Base-by-base conservation (phyloP, 345 rosid genomes). In the Turnera subulata region DNA sequence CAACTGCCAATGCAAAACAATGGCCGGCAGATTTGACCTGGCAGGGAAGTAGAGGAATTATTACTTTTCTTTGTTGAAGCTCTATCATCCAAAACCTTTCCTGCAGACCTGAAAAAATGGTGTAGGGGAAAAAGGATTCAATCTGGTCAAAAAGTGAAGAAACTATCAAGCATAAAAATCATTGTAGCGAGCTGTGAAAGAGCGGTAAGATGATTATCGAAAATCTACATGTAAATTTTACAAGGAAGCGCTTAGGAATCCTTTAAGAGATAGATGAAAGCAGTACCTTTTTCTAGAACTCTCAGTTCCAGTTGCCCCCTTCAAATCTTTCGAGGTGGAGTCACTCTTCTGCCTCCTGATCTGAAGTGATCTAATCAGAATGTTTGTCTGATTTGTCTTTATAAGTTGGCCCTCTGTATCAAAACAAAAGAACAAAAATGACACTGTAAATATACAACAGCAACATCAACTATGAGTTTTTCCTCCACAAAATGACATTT, bases 361-460 rank as follows among this genome's bases (percentile, higher is more conserved):
- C 64, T 76, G 72, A 52, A 92, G 98, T 0, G 98, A 83, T 76
- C 98, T 80, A 59, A 92, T 89, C 61, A 92, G 66, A 73, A 89
- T 92, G 70, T 92, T 92, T 59, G 84, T 83, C 80, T 82, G 96
- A 68, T 92, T 83, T 35, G 98, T 92, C 75, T 79, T 83, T 76
- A 92, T 86, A 60, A 62, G 69, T 69, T 89, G 98, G 45, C 72
- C 78, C 66, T 78, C 98, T 86, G 85, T 17, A 72, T 37, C 35
- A 29, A n/a, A 29, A 29, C 35, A 29, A 29, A 29, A n/a, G n/a
- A n/a, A n/a, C n/a, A n/a, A n/a, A n/a, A n/a, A n/a, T n/a, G n/a
- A n/a, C 8, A 29, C 4, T 29, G 8, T 29, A 29, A 29, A 3
- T 8, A 29, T 29, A 29, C 8, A 29, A 29, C 35, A 29, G 35